Evolutionary conservation across 2,329 filamentous ascomycete species (phyloP), one percentile per base, ranked within the genome.

Genomic region (Monilinia vaccinii-corymbosi): DNA sequence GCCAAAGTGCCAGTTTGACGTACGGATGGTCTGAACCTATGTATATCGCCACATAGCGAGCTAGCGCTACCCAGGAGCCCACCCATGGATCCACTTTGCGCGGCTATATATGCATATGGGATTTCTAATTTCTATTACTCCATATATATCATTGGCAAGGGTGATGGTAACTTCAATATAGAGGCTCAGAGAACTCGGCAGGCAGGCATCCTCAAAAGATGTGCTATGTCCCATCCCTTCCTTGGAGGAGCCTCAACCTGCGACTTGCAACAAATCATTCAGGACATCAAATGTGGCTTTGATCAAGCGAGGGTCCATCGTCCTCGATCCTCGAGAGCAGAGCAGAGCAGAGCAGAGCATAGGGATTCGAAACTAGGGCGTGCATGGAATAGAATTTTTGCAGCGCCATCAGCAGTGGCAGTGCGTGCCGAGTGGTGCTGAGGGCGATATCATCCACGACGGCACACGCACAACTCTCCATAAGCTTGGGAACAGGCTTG

Each of bases 11-110:
- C 51, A 0, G 11, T 32, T 32, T 6, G 2, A 32, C n/a, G n/a
- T 53, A 32, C 42, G n/a, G n/a, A n/a, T n/a, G n/a, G n/a, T n/a
- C n/a, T n/a, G n/a, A n/a, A n/a, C n/a, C n/a, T n/a, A 8, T 32
- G 5, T 18, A 0, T 44, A 53, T 44, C 32, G 9, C 0, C 10
- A 9, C 21, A 23, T 14, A 42, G 38, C 18, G 25, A 13, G 38
- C 32, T 14, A 53, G 51, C 51, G 23, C 2, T 52, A 36, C 34
- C 25, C 36, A 52, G 34, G 36, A 52, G 23, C 34, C 34, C 34
- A 40, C 51, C 38, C 38, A 44, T 44, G 51, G 51, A 44, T 55
- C 51, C 51, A 45, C 51, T 44, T 52, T 6, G 50, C 25, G 50
- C 50, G 16, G 25, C 25, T 40, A 52, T 6, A 52, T 6, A 16